Evolutionary conservation across 371 early-diverging fungal genomes (phyloP), one percentile per base, ranked within the genome.

Genomic region (Mortierella sp.): DNA sequence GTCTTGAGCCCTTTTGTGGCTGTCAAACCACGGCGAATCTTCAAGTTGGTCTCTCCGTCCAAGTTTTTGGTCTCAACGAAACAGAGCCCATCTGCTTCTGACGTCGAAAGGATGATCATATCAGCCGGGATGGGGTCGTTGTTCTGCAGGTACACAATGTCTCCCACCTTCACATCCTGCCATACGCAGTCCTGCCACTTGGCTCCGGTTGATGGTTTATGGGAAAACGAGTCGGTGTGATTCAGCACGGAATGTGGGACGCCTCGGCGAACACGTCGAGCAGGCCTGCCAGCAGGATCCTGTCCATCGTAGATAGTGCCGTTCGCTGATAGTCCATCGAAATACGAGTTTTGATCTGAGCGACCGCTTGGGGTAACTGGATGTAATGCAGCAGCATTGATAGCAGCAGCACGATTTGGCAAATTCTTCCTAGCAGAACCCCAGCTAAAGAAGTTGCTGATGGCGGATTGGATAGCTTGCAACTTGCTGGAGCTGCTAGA

Each of bases 121-220:
- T 99, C 99, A 8, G 99, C 99, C 2, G 99, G 99, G 0, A 99
- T 89, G 67, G 93, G 84, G 37, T 98, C 92, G 71, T 98, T 88
- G 65, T 96, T 93, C 24, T 86, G 71, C 21, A 99, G 78, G 59
- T 88, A 80, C 13, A 99, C 80, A 59, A 98, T 81, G 62, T 99
- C 98, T 31, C 99, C 99, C 2, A 95, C 95, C 54, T 87, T 86
- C 37, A 98, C 79, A 55, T 92, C 88, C 64, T 91, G 88, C 97
- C 98, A 97, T 58, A 71, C 81, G 6, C 80, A 73, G 58, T 80
- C 69, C 48, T 71, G 43, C 85, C 90, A 90, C 24, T 57, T 66
- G 10, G 80, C 79, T 22, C 50, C 57, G n/a, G 57, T n/a, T 9
- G 50, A 21, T 41, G 57, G 17, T 27, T 61, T 68, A 47, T 48